A percentile compares a stretch with the other conserved stretches of the same genome.
Evolutionary conservation across 78 protist genomes (phyloP).

Genomic region (Dictyostelium firmibasis): DNA sequence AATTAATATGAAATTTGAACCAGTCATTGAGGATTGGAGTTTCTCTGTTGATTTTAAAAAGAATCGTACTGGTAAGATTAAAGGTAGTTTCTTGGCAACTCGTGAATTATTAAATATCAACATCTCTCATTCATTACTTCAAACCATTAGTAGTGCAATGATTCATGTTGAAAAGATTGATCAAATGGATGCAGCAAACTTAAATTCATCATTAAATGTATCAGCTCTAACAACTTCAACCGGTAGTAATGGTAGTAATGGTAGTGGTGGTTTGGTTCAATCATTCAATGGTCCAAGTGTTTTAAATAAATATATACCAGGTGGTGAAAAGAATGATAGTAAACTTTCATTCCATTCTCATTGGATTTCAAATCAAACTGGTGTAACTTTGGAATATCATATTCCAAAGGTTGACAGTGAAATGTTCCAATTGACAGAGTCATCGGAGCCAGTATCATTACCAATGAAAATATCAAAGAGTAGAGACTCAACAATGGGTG

Average conservation of each 20-base stretch:
- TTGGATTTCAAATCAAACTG: slow-evolving; percentile 65
- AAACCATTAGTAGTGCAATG: slow-evolving; percentile 23
- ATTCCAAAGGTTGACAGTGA: slow-evolving; percentile 9
- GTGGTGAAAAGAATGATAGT: background rate
- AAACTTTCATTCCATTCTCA: slow-evolving; percentile 50
- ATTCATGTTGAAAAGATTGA: slow-evolving; percentile 20
- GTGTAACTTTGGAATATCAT: background rate
- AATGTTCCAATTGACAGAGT: background rate
- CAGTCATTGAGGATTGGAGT: slow-evolving; percentile 62
- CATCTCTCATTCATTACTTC: slow-evolving; percentile 34
- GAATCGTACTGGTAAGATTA: background rate
- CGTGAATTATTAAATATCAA: slow-evolving; percentile 43
- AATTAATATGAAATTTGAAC: slow-evolving; percentile 66
- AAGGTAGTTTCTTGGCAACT: slow-evolving; percentile 58
- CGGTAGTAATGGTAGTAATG: background rate
- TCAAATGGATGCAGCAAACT: background rate
- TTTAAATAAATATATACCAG: slow-evolving; percentile 4
- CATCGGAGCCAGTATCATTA: background rate
- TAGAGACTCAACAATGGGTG: slow-evolving; percentile 58
- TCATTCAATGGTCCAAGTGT: slow-evolving; percentile 11
- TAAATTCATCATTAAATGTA: background rate
- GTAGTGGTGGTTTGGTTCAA: background rate
- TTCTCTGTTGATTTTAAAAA: slow-evolving; percentile 37
- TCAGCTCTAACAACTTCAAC: background rate
- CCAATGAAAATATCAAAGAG: slow-evolving; percentile 1